Percentiles rank a stretch among this genome's conserved stretches.
Evolutionary conservation across 1,284 basidiomycete species (phyloP).

Genomic region (Mycena citricolor): DNA sequence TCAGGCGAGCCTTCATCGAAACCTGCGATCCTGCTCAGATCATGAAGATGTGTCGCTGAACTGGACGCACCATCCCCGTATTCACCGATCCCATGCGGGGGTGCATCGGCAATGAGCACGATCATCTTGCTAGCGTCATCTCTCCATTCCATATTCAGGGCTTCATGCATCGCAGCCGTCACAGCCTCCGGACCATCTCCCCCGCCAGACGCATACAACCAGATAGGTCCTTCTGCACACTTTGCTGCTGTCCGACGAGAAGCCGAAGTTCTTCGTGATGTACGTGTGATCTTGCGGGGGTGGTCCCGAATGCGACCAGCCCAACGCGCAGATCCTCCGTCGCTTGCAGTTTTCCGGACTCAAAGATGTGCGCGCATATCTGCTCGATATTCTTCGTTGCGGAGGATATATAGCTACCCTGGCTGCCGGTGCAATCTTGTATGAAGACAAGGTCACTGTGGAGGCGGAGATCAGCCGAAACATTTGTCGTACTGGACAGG

Average conservation of each 20-base stretch:
- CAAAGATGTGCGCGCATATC: slow-evolving; percentile 95
- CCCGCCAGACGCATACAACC: slow-evolving; percentile 90
- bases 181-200: slow-evolving; percentile 99
- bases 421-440: slow-evolving; percentile 90
- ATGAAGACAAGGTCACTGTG: slow-evolving; percentile 84
- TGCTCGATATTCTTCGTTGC: slow-evolving; percentile 98
- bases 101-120: slow-evolving; percentile 95
- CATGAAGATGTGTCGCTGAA: slow-evolving; percentile 7
- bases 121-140: slow-evolving; percentile 90
- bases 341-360: slow-evolving; percentile 86
- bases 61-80: slow-evolving; percentile 80
- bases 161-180: slow-evolving; percentile 90
- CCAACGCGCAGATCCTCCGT: slow-evolving; percentile 89
- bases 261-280: slow-evolving; percentile 90
- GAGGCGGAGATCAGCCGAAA: slow-evolving; percentile 16
- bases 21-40: slow-evolving; percentile 44
- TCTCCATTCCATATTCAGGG: slow-evolving; percentile 90
- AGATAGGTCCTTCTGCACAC: slow-evolving; percentile 86
- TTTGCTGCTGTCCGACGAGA: slow-evolving; percentile 87
- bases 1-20: slow-evolving; percentile 93
- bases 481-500: slow-evolving; percentile 9
- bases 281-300: slow-evolving; percentile 96
- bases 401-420: slow-evolving; percentile 81
- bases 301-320: slow-evolving; percentile 91
- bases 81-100: slow-evolving; percentile 92